phyloP scores from a whole-genome alignment of 108 stramenopile genomes.

The Cyclotella baltica region DNA sequence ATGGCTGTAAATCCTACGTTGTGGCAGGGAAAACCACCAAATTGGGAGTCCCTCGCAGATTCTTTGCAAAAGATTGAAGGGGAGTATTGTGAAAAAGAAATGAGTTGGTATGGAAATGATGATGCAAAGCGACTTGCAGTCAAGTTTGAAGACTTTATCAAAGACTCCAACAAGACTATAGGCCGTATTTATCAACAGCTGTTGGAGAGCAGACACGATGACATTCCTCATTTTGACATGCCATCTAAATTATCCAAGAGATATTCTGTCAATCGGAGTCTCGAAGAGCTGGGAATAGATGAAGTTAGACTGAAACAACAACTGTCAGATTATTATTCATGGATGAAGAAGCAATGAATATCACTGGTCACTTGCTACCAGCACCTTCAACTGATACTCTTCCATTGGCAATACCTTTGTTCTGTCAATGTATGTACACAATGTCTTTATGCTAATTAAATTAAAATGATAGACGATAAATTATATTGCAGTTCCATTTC shows the following conservation, averaged over 20 bases:
- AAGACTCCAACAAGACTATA: not conserved
- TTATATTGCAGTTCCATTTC: too few species aligned
- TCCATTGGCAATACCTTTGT: too few species aligned
- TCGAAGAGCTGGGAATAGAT: constrained; percentile 3
- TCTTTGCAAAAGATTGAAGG: not conserved
- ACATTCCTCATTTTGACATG: constrained; percentile 1
- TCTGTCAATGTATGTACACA: too few species aligned
- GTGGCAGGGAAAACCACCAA: not conserved
- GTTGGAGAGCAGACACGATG: not conserved
- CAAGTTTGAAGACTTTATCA: constrained; percentile 9
- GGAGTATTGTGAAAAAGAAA: constrained; percentile 6
- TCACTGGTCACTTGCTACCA: too few species aligned
- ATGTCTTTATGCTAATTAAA: too few species aligned
- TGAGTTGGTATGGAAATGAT: constrained; percentile 1
- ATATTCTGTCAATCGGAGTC: constrained; percentile 1
- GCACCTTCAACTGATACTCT: too few species aligned
- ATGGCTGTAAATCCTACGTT: constrained; percentile 3
- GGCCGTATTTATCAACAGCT: not conserved
- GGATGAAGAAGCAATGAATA: constrained; percentile 2
- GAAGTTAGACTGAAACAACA: not conserved
- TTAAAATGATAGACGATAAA: too few species aligned
- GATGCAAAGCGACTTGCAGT: not conserved
- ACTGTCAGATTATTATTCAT: not conserved
- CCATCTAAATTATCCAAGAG: not conserved
- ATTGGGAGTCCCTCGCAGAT: constrained; percentile 1